phyloP scores from a whole-genome alignment of 805 yeast genomes.

The Lipomyces orientalis region DNA sequence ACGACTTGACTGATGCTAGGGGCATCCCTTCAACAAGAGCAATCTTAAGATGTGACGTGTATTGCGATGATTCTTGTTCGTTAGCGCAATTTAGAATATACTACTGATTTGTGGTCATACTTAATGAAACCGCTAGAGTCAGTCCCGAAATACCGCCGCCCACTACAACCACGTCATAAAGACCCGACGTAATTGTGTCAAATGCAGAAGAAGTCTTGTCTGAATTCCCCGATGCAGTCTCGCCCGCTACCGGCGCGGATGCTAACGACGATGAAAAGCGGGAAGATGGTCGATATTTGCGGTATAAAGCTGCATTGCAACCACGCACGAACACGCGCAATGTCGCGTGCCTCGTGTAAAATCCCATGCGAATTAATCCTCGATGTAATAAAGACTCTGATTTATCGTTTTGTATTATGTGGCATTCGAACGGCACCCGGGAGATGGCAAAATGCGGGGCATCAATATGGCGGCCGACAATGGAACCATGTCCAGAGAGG shows the following conservation, averaged over 20 bases:
- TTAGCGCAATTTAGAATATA: background rate
- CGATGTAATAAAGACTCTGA: background rate
- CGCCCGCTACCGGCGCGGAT: background rate
- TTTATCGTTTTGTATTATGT: background rate
- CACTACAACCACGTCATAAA: slow-evolving; percentile 77
- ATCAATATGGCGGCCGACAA: background rate
- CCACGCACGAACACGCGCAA: background rate
- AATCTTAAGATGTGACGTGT: slow-evolving; percentile 63
- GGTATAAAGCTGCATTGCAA: background rate
- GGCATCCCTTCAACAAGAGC: slow-evolving; percentile 76
- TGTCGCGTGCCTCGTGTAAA: background rate
- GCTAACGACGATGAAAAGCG: background rate
- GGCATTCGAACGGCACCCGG: background rate
- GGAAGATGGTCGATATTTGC: background rate
- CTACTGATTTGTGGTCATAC: slow-evolving; percentile 21
- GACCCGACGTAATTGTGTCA: background rate
- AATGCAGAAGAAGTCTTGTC: background rate
- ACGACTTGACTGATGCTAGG: slow-evolving; percentile 57
- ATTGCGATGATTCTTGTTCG: slow-evolving; percentile 59
- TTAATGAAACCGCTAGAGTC: slow-evolving; percentile 77
- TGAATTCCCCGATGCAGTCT: background rate
- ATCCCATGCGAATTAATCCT: background rate
- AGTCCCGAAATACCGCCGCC: slow-evolving; percentile 99
- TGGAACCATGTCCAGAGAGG: too few species aligned
- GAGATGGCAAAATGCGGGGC: background rate